Evolutionary conservation across 345 rosid genomes (phyloP).

Genomic region (Xanthoceras sorbifolium): DNA sequence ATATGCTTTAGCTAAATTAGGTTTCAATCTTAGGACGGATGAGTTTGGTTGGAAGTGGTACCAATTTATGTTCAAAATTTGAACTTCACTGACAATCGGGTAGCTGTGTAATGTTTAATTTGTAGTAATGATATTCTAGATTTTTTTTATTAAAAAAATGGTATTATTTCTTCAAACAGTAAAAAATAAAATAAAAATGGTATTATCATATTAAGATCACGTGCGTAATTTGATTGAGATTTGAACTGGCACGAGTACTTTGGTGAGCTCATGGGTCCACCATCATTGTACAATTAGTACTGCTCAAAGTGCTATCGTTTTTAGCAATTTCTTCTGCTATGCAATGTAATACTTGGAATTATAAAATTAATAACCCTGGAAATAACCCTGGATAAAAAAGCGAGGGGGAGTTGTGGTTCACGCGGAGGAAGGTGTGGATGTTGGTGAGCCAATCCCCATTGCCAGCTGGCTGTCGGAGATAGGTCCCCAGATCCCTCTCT

Average conservation of each 20-base stretch:
- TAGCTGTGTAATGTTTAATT: too few relatives aligned
- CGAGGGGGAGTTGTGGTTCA: constrained; percentile 34
- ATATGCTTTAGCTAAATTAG: too few relatives aligned
- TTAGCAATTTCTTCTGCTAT: neutral
- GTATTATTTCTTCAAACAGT: too few relatives aligned
- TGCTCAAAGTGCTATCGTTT: neutral
- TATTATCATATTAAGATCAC: too few relatives aligned
- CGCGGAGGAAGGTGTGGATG: constrained; percentile 43
- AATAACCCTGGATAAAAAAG: neutral
- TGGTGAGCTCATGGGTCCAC: neutral
- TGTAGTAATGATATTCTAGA: too few relatives aligned
- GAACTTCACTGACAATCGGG: too few relatives aligned
- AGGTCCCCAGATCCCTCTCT: constrained; percentile 43
- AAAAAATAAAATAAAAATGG: too few relatives aligned
- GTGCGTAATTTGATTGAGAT: neutral
- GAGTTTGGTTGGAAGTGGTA: too few relatives aligned
- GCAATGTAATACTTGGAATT: neutral
- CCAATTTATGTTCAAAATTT: too few relatives aligned
- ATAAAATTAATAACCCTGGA: neutral
- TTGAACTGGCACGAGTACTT: neutral
- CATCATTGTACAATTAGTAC: constrained; percentile 4
- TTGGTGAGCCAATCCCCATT: constrained; percentile 45
- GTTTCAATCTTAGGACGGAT: too few relatives aligned
- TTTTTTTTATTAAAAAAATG: too few relatives aligned
- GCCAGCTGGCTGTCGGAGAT: constrained; percentile 61